phyloP scores from a whole-genome alignment of 805 yeast species.

The Pichia cephalocereana region DNA sequence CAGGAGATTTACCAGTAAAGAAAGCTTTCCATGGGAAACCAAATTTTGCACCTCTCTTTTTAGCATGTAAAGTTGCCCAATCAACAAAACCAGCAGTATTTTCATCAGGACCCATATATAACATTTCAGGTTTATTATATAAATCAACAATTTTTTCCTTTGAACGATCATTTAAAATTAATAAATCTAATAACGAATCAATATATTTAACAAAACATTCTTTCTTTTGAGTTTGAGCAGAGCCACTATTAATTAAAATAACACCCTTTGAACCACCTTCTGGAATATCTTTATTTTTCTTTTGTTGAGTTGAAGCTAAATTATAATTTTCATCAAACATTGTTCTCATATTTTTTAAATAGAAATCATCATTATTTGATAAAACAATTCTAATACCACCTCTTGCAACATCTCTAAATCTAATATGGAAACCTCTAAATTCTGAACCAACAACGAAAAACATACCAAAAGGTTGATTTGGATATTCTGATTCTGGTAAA shows the following conservation, averaged over 20 bases:
- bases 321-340: conserved; percentile 95
- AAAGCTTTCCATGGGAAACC: conserved; percentile 77
- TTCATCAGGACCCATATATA: conserved; percentile 99
- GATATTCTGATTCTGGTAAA: conserved; percentile 79
- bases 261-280: conserved; percentile 99
- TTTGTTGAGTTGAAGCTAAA: conserved; percentile 91
- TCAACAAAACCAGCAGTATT: conserved; percentile 93
- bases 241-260: conserved; percentile 63
- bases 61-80: conserved; percentile 96
- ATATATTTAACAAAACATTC: conserved; percentile 88
- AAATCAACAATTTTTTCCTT: conserved; percentile 81
- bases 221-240: conserved; percentile 68
- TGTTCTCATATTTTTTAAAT: conserved; percentile 73
- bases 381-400: conserved; percentile 97
- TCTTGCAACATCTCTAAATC: conserved; percentile 95
- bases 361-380: conserved; percentile 78
- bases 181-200: conserved; percentile 80
- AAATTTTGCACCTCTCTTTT: conserved; percentile 87
- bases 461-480: conserved; percentile 90
- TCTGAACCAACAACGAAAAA: conserved; percentile 94
- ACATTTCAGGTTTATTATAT: conserved; percentile 75
- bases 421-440: conserved; percentile 93
- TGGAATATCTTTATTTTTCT: conserved; percentile 95
- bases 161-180: conserved; percentile 61
- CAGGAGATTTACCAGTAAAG: conserved; percentile 90